These are phyloP conservation scores for Epichloe aotearoae DNA, from an alignment of 2,329 filamentous ascomycete genomes.

Conservation along the genomic window DNA sequence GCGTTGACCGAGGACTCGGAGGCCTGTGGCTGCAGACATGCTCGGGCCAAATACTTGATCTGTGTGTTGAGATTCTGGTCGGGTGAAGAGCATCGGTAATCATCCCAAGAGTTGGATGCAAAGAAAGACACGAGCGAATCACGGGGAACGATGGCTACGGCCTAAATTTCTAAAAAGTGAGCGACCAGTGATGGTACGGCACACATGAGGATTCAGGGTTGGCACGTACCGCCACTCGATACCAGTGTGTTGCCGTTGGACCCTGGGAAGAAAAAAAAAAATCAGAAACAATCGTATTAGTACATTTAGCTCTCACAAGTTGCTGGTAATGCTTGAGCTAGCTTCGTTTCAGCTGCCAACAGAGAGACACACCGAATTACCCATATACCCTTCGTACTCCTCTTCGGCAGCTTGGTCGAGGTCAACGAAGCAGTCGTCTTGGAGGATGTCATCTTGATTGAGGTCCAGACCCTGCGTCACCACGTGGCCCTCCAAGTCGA, in stretches of 20 bases:
- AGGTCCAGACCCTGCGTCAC: conserved; percentile 9
- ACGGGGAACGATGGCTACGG: conserved; percentile 9
- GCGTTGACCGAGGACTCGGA: neutral
- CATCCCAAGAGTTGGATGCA: neutral
- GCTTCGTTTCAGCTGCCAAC: neutral
- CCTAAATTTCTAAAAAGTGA: conserved; percentile 2
- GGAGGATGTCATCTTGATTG: conserved; percentile 11
- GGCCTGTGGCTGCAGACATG: conserved; percentile 1
- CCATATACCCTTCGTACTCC: conserved; percentile 15
- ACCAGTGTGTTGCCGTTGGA: conserved; percentile 12
- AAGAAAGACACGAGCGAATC: conserved; percentile 9
- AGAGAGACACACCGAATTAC: conserved; percentile 13
- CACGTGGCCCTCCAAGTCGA: conserved; percentile 14
- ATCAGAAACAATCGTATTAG: neutral
- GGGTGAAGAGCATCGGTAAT: neutral
- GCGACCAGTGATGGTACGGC: neutral
- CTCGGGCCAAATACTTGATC: conserved; percentile 6
- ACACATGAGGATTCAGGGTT: neutral
- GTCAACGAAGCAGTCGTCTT: conserved; percentile 10
- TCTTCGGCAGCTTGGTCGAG: conserved; percentile 7
- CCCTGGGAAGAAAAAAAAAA: conserved; percentile 6
- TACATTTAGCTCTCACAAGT: neutral
- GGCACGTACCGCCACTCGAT: conserved; percentile 11
- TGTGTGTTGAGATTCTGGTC: neutral
- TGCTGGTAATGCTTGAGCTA: neutral